Evolutionary conservation across 2,329 filamentous ascomycete genomes (phyloP), one percentile per base, ranked within the genome.

Genomic region (Teratosphaeria zuluensis): DNA sequence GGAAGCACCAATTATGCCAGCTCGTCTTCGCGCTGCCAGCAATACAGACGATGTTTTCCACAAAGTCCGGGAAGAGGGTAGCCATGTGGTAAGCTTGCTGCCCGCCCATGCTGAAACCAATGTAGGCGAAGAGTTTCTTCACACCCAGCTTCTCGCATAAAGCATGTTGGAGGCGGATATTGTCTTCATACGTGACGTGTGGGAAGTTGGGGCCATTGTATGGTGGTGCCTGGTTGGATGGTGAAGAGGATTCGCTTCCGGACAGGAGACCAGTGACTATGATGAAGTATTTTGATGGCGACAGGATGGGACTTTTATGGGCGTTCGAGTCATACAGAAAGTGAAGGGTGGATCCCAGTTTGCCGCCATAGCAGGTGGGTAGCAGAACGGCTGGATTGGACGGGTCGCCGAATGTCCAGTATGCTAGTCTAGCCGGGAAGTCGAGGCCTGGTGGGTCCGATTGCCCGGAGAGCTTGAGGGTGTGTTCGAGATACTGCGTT

Each of bases 51-150:
- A 74, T 74, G 2, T 75, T 68, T 14, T 75, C 71, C 48, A 77
- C 73, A 32, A 81, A 80, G n/a, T 74, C 73, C 0, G 80, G 80
- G 57, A 75, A 79, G 53, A 81, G 73, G 1, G 76, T 73, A 4
- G 74, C 67, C 78, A 79, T 80, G 62, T 83, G 78, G 58, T 80
- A 84, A 1, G 79, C 75, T 58, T 81, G 76, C 24, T 77, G 78
- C 1, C 79, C 81, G 42, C 80, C 81, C 81, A 84, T 82, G 54
- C 77, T 81, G 75, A 81, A 83, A 1, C 81, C 81, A 2, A 82
- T 65, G 33, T 82, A 77, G 9, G 77, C 75, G 14, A 77, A 73
- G 0, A 81, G 71, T 38, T 74, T 70, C 12, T 65, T 64, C 14
- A 83, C 68, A 1, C 74, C 74, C 0, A 83, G 71, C 3, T 70